Conservation (phyloP, 2,329 filamentous ascomycete species). For the Reticulascus tulasneorum region DNA sequence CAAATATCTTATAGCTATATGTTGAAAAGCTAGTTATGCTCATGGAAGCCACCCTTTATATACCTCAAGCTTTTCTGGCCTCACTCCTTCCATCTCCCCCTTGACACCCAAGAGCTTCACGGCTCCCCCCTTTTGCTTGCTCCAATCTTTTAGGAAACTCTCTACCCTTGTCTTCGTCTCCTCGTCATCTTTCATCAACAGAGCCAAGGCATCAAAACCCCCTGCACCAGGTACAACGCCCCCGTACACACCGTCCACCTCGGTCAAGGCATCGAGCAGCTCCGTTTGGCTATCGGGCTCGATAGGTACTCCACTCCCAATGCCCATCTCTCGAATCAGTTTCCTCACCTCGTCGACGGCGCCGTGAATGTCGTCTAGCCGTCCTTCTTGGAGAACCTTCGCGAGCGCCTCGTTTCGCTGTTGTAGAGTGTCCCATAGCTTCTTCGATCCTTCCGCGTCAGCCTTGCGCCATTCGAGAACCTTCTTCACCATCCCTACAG, state of each 20-base stretch:
- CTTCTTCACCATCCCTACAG: conserved; percentile 91
- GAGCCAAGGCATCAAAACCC: conserved; percentile 82
- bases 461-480: conserved; percentile 76
- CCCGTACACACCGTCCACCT: conserved; percentile 75
- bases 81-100: conserved; percentile 68
- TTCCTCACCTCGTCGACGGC: conserved; percentile 50
- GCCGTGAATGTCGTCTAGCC: conserved; percentile 36
- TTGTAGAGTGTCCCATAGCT: conserved; percentile 74
- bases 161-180: conserved; percentile 58
- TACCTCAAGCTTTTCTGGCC: conserved; percentile 38
- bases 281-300: conserved; percentile 84
- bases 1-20: conserved; percentile 10
- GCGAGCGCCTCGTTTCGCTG: conserved; percentile 68
- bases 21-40: conserved; percentile 11
- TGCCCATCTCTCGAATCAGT: conserved; percentile 74
- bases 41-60: conserved; percentile 41
- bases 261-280: conserved; percentile 72
- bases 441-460: conserved; percentile 59
- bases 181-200: conserved; percentile 72
- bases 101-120: conserved; percentile 67
- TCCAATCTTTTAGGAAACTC: conserved; percentile 64
- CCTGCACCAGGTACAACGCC: conserved; percentile 93
- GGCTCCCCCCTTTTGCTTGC: conserved; percentile 50
- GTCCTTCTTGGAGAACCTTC: conserved; percentile 51
- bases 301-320: conserved; percentile 72